Percentiles rank a stretch among this genome's conserved stretches.
Evolutionary conservation across 441 rosid species (phyloP).

Genomic region (Bruguiera hainesii): DNA sequence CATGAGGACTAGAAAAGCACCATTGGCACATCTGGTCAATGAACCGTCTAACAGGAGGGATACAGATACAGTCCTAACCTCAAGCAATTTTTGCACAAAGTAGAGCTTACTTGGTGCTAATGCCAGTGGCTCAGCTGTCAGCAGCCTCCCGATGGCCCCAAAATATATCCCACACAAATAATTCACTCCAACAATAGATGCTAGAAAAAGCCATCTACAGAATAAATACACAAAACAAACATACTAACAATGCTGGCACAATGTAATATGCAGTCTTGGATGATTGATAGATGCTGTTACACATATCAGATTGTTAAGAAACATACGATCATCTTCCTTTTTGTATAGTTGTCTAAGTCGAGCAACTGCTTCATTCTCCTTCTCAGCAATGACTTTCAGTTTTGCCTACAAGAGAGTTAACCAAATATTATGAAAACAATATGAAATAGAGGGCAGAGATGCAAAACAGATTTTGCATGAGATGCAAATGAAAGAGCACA

Average conservation of each 20-base stretch:
- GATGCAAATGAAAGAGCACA: neutral
- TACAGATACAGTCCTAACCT: slow-evolving; percentile 8
- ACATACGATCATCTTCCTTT: slow-evolving; percentile 71
- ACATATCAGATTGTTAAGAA: slow-evolving; percentile 19
- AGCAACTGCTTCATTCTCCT: slow-evolving; percentile 41
- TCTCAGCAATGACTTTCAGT: slow-evolving; percentile 37
- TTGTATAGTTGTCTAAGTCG: slow-evolving; percentile 57
- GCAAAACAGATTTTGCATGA: neutral
- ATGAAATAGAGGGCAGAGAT: neutral
- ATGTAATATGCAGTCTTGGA: neutral
- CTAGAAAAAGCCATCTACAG: neutral
- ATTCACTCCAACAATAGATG: neutral
- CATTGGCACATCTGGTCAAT: neutral
- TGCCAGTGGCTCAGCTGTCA: neutral
- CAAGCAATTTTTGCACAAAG: neutral
- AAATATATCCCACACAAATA: neutral
- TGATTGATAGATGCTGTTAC: neutral
- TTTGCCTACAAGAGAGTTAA: slow-evolving; percentile 45
- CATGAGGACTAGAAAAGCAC: neutral
- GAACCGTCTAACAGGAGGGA: neutral
- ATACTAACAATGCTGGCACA: neutral
- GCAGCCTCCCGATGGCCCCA: neutral
- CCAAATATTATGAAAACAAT: neutral
- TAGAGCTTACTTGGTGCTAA: neutral
- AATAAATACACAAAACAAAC: neutral